Evolutionary conservation across 495 filamentous ascomycete species (phyloP).

Genomic region (Penicillium macrosclerotiorum): DNA sequence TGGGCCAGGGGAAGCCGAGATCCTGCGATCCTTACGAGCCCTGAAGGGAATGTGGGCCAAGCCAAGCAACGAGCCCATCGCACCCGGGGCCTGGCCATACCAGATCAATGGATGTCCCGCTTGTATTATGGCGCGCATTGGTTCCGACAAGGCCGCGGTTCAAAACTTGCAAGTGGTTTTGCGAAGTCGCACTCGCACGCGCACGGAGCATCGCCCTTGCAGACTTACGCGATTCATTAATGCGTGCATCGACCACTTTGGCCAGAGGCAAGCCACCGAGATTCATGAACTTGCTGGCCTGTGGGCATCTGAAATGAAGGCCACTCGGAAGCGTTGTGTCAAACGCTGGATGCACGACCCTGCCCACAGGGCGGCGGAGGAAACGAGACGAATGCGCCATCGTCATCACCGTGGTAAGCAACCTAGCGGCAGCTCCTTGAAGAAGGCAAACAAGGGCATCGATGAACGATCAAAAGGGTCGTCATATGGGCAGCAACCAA

Average conservation of each 20-base stretch:
- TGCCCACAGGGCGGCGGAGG: too few relatives aligned
- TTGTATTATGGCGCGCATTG: conserved; percentile 41
- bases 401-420: too few relatives aligned
- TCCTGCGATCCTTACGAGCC: conserved; percentile 18
- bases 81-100: conserved; percentile 12
- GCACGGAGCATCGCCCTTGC: conserved; percentile 16
- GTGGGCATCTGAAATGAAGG: conserved; percentile 22
- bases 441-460: too few relatives aligned
- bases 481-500: too few relatives aligned
- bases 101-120: conserved; percentile 39
- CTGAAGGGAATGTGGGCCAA: conserved; percentile 34
- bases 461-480: too few relatives aligned
- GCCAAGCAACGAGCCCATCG: background rate
- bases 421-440: too few relatives aligned
- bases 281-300: conserved; percentile 9
- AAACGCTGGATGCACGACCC: too few relatives aligned
- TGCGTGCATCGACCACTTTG: conserved; percentile 15
- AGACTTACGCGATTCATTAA: conserved; percentile 30
- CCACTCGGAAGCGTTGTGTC: too few relatives aligned
- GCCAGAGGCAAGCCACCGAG: conserved; percentile 5
- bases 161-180: conserved; percentile 30
- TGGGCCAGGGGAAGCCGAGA: background rate
- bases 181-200: conserved; percentile 29
- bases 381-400: too few relatives aligned
- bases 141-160: conserved; percentile 14